Evolutionary conservation across 2,329 filamentous ascomycete genomes (phyloP), one percentile per base, ranked within the genome.

Genomic region (Paracoccidioides lutzii): DNA sequence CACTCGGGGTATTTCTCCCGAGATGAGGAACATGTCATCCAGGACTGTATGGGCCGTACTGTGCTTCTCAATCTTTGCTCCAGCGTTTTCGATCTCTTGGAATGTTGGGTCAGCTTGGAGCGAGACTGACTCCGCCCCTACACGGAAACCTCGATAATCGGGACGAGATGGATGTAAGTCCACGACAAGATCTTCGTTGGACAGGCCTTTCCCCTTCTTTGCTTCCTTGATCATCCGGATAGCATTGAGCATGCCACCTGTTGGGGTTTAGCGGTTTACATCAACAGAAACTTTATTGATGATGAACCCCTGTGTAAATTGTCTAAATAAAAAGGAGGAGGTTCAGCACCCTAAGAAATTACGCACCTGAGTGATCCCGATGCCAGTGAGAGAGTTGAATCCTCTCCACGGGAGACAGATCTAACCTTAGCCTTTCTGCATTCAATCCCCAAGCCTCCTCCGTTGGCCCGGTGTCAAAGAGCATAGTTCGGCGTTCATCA

Each of bases 381-480:
- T 81, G 76, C 78, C 78, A 79, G 60, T 79, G 75, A 4, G 75
- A 77, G 30, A 80, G 65, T 50, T 78, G 71, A 22, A 79, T 71
- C 12, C 73, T 56, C 59, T 79, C 77, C 30, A 81, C 67, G 0
- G 63, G 60, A 1, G 69, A 64, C 3, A 78, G 63, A 60, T 77
- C 69, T 1, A 73, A 66, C 32, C 67, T 63, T 15, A 79, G 63
- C 1, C 77, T 69, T 4, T 65, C 71, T 3, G 68, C 72, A 59
- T 81, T 81, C n/a, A 70, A 66, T 59, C 76, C 72, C 73, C 76
- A 81, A 3, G 71, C 66, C 6, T 73, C 71, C 45, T 75, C 77
- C 61, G 80, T 77, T 0, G 78, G 78, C 0, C 78, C 78, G 1
- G 75, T 70, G 60, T 81, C 78, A 56, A 81, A 81, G 1, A 81